These are phyloP conservation scores for Cyanidiococcus yangmingshanensis DNA, from an alignment of 23 red algal genomes.

Conservation along the genomic window DNA sequence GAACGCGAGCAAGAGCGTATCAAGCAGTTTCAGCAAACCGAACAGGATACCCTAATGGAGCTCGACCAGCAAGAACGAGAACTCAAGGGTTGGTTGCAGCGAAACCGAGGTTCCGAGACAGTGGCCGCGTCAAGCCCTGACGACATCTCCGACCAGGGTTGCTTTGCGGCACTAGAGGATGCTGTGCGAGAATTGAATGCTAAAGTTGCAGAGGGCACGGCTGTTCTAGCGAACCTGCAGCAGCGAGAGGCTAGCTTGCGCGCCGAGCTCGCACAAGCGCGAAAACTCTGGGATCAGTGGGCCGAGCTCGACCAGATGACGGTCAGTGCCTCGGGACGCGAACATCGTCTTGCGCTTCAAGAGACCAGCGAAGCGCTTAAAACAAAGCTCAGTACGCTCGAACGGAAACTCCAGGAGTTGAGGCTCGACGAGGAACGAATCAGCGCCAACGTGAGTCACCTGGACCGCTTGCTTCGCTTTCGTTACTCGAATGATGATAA, in stretches of 20 bases:
- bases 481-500: not conserved
- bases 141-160: not conserved
- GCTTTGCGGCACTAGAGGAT: not conserved
- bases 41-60: not conserved
- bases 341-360: not conserved
- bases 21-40: not conserved
- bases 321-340: not conserved
- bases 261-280: not conserved
- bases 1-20: not conserved
- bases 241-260: not conserved
- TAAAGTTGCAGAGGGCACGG: not conserved
- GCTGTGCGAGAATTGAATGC: not conserved
- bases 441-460: not conserved
- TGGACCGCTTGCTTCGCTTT: not conserved
- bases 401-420: not conserved
- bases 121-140: not conserved
- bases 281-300: conserved; percentile 11
- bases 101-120: not conserved
- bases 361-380: not conserved
- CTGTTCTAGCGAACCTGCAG: not conserved
- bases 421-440: not conserved
- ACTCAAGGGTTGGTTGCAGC: not conserved
- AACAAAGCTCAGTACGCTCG: no score
- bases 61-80: not conserved
- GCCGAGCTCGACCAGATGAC: not conserved